Conservation (phyloP, 1,284 basidiomycete genomes). For the Polyporus tsugae region DNA sequence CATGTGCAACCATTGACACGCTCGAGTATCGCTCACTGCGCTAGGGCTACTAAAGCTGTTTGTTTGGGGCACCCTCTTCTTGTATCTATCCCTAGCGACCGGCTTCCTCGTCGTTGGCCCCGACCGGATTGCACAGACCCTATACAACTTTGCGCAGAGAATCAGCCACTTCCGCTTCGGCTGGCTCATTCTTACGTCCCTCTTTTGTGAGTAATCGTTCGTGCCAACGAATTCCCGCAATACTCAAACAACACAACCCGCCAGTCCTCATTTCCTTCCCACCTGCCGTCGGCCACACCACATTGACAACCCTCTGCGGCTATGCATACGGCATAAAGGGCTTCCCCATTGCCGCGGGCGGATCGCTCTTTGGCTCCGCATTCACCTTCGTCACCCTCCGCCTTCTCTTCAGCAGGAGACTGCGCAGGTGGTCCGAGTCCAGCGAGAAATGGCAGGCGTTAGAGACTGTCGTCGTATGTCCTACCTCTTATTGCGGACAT, state of each 20-base stretch:
- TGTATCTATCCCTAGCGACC: conserved; percentile 54
- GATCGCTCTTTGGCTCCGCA: conserved; percentile 72
- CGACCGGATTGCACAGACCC: conserved; percentile 68
- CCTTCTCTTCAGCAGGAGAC: conserved; percentile 60
- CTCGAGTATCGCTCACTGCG: not conserved
- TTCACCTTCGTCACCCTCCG: conserved; percentile 71
- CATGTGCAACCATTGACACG: not conserved
- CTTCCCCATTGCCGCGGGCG: conserved; percentile 68
- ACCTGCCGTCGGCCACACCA: conserved; percentile 81
- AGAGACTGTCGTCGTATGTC: conserved; percentile 76
- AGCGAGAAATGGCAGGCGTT: conserved; percentile 82
- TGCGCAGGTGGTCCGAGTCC: conserved; percentile 64
- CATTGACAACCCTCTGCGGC: conserved; percentile 71
- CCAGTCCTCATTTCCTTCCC: conserved; percentile 77
- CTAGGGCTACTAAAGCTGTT: conserved; percentile 40
- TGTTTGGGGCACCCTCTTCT: conserved; percentile 52
- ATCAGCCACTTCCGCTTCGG: conserved; percentile 69
- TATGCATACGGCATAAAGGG: conserved; percentile 85
- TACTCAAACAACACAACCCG: not conserved
- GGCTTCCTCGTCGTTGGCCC: conserved; percentile 65
- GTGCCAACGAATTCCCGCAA: not conserved
- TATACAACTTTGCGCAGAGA: conserved; percentile 73
- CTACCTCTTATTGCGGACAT: not conserved
- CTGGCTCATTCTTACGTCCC: conserved; percentile 61
- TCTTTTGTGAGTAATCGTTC: conserved; percentile 55